These are phyloP conservation scores for Glycine tomentella DNA, from an alignment of 306 rosid genomes.

Conservation along the genomic window DNA sequence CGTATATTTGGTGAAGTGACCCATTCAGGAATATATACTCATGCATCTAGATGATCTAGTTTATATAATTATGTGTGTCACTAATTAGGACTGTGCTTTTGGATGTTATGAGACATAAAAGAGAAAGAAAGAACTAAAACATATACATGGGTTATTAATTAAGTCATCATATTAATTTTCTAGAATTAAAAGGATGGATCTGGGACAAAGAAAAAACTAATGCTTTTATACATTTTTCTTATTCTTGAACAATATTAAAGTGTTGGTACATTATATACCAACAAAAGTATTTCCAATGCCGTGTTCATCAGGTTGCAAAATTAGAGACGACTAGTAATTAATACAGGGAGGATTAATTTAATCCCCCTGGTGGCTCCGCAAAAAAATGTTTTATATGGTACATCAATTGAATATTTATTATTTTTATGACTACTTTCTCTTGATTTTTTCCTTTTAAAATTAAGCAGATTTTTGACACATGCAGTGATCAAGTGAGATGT, in stretches of 20 bases:
- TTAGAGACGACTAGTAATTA: constrained; percentile 13
- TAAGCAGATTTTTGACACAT: constrained; percentile 56
- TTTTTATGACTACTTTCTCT: constrained; percentile 47
- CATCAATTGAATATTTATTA: constrained; percentile 28
- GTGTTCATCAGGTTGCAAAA: constrained; percentile 7
- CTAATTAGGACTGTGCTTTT: not conserved
- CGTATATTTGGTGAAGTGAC: not conserved
- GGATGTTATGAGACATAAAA: not conserved
- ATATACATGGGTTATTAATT: not conserved
- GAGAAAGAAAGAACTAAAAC: not conserved
- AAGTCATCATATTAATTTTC: not conserved
- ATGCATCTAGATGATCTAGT: constrained; percentile 2
- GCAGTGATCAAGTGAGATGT: constrained; percentile 53
- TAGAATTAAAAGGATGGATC: not conserved
- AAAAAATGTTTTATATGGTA: constrained; percentile 33
- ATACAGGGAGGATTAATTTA: not conserved
- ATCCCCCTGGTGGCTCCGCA: constrained; percentile 23
- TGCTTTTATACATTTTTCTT: not conserved
- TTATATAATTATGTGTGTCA: not conserved
- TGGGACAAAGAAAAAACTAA: not conserved
- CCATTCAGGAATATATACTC: not conserved
- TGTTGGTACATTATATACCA: not conserved
- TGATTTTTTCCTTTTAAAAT: constrained; percentile 53
- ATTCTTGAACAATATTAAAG: constrained; percentile 9
- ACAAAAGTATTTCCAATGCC: constrained; percentile 30